phyloP scores from a whole-genome alignment of 148 eudicot genomes.

The Arbutus unedo region DNA sequence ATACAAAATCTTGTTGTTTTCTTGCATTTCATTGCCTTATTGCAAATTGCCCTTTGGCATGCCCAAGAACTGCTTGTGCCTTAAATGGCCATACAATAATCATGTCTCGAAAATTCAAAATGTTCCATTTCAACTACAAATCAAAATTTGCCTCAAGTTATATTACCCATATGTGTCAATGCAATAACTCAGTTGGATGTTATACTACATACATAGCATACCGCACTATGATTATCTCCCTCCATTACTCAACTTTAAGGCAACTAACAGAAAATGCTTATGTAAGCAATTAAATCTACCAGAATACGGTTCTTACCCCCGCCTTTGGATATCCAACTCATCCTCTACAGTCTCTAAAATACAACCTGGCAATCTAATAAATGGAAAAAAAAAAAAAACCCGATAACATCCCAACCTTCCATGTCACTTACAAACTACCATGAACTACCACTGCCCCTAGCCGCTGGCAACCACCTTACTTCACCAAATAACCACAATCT shows the following conservation, averaged over 20 bases:
- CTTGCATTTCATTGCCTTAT: not conserved
- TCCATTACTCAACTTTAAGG: not conserved
- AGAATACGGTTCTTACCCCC: not conserved
- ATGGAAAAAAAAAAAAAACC: too few species aligned
- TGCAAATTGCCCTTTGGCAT: not conserved
- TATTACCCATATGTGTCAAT: not conserved
- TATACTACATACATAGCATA: not conserved
- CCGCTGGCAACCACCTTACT: too few species aligned
- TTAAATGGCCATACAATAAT: not conserved
- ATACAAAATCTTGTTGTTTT: not conserved
- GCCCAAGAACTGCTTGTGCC: not conserved
- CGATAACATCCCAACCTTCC: too few species aligned
- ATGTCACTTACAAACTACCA: too few species aligned
- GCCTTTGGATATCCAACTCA: not conserved
- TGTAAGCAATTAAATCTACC: not conserved
- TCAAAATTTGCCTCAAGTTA: not conserved
- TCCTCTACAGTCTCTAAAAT: constrained; percentile 3
- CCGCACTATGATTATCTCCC: not conserved
- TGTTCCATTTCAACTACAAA: not conserved
- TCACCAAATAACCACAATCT: too few species aligned
- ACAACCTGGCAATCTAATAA: not conserved
- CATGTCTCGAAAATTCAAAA: not conserved
- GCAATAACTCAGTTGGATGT: not conserved
- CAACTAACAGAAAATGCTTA: not conserved
- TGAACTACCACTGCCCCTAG: too few species aligned